Conservation (phyloP, 2,329 filamentous ascomycete genomes). For the Beauveria sp. region DNA sequence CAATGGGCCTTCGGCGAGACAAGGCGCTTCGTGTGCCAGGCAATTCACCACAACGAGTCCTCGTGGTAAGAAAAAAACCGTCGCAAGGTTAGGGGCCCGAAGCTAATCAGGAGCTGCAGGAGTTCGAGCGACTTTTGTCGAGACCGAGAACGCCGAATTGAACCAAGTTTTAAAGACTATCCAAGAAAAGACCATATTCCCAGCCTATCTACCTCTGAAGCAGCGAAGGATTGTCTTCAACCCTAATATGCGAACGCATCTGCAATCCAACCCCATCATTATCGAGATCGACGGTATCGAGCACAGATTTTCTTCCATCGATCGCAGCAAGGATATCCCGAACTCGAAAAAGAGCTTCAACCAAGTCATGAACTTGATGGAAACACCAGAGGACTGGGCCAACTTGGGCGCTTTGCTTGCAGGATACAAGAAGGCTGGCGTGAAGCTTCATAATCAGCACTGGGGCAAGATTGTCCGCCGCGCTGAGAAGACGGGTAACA, state of each 20-base stretch:
- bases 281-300: constrained; percentile 52
- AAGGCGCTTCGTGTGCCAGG: background rate
- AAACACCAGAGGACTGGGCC: constrained; percentile 40
- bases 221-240: constrained; percentile 48
- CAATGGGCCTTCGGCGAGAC: background rate
- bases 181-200: constrained; percentile 53
- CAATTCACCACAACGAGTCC: constrained; percentile 8
- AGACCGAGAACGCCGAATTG: constrained; percentile 45
- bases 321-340: constrained; percentile 35
- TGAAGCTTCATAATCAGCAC: constrained; percentile 27
- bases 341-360: constrained; percentile 31
- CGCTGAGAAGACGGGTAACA: constrained; percentile 31
- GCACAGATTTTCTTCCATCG: constrained; percentile 41
- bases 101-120: constrained; percentile 19
- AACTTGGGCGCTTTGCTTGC: constrained; percentile 46
- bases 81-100: background rate
- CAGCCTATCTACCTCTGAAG: constrained; percentile 45
- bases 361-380: constrained; percentile 36
- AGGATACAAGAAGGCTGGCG: constrained; percentile 37
- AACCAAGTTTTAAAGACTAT: constrained; percentile 44
- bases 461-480: constrained; percentile 33
- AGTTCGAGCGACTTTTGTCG: constrained; percentile 36
- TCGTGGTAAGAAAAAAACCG: background rate
- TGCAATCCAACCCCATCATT: constrained; percentile 47
- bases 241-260: constrained; percentile 35